phyloP scores from a whole-genome alignment of 805 yeast species.

The Sugiyamaella chiloensis region DNA sequence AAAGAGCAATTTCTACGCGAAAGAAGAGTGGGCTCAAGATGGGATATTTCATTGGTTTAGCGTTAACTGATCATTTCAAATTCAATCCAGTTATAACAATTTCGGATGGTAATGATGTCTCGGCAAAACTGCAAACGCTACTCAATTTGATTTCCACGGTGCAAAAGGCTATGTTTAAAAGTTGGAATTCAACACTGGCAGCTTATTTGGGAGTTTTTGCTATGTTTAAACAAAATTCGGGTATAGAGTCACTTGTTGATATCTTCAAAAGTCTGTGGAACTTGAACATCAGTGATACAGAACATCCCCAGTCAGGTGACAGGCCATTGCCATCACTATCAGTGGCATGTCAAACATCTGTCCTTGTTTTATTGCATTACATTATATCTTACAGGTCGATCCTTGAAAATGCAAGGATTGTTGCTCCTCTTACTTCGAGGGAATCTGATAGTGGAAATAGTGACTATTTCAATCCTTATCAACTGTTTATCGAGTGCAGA shows the following conservation, averaged over 20 bases:
- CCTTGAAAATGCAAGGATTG: slow-evolving; percentile 29
- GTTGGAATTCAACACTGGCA: slow-evolving; percentile 15
- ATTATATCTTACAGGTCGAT: slow-evolving; percentile 27
- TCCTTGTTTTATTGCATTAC: slow-evolving; percentile 26
- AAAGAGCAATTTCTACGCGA: slow-evolving; percentile 20
- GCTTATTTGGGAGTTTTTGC: slow-evolving; percentile 26
- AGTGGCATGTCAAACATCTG: slow-evolving; percentile 17
- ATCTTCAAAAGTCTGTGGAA: slow-evolving; percentile 26
- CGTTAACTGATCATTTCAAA: slow-evolving; percentile 21
- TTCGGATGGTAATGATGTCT: slow-evolving; percentile 9
- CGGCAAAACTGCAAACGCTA: slow-evolving; percentile 18
- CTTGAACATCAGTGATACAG: slow-evolving; percentile 10
- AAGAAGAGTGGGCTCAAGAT: slow-evolving; percentile 29
- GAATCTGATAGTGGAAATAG: slow-evolving; percentile 22
- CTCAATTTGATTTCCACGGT: slow-evolving; percentile 16
- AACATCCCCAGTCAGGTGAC: neutral
- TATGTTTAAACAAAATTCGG: slow-evolving; percentile 31
- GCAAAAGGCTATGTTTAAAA: slow-evolving; percentile 19
- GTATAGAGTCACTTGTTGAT: slow-evolving; percentile 25
- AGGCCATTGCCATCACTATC: slow-evolving; percentile 7
- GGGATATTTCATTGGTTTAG: slow-evolving; percentile 26
- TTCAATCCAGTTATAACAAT: slow-evolving; percentile 15
- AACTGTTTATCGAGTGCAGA: slow-evolving; percentile 33
- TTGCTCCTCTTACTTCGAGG: slow-evolving; percentile 21
- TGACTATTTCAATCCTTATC: slow-evolving; percentile 28